These are phyloP conservation scores for Gloeostereum incarnatum DNA, from an alignment of 768 basidiomycete species.

Conservation along the genomic window DNA sequence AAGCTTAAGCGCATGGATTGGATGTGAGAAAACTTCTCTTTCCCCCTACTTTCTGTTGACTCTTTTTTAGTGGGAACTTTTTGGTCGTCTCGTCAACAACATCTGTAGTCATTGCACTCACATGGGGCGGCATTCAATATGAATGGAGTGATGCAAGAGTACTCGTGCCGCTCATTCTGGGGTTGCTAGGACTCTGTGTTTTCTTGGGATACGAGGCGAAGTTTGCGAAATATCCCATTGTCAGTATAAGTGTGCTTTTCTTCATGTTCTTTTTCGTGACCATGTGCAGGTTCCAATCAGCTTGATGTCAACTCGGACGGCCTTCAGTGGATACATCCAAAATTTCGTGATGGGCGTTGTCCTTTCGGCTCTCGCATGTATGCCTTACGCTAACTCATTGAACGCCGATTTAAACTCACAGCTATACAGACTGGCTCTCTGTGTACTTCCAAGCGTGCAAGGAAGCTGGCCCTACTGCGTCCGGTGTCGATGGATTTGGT, in stretches of 20 bases:
- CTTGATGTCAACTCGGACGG: no score
- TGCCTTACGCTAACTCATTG: no score
- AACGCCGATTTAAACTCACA: no score
- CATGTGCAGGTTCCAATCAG: no score
- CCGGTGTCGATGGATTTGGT: no score
- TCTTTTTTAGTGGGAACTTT: slow-evolving; percentile 18
- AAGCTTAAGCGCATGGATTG: slow-evolving; percentile 23
- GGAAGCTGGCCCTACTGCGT: slow-evolving; percentile 16
- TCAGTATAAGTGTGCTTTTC: slow-evolving; percentile 11
- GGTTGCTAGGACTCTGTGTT: slow-evolving; percentile 22
- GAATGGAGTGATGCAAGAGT: background rate
- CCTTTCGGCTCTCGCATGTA: no score
- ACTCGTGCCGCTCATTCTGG: slow-evolving; percentile 31
- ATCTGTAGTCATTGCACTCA: no score
- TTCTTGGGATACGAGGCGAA: slow-evolving; percentile 28
- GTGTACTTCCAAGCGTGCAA: slow-evolving; percentile 33
- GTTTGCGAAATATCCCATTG: slow-evolving; percentile 21
- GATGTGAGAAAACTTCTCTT: slow-evolving; percentile 14
- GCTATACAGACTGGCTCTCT: slow-evolving; percentile 31
- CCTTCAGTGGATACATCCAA: no score
- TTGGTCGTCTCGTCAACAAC: no score
- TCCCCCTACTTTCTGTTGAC: background rate
- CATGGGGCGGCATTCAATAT: no score
- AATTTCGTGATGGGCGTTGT: no score
- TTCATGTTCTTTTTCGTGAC: no score